Conservation (phyloP, 1,139 yeast species). For the Geotrichum klebahnii region DNA sequence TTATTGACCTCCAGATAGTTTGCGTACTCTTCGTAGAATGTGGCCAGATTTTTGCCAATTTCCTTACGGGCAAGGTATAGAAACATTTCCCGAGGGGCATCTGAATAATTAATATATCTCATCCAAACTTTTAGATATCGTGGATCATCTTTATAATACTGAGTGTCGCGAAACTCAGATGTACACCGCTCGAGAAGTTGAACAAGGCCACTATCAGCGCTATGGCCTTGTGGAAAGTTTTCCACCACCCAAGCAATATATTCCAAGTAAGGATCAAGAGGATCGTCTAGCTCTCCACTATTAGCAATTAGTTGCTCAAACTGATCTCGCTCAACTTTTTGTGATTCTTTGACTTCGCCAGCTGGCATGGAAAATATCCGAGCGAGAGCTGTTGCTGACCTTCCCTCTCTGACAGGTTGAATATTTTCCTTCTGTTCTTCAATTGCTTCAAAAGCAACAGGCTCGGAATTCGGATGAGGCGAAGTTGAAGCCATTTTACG, state of each 20-base stretch:
- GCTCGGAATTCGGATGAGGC: constrained; percentile 7
- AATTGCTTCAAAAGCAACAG: constrained; percentile 49
- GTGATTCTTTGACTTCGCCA: constrained; percentile 28
- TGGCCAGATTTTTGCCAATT: constrained; percentile 64
- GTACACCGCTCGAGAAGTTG: constrained; percentile 69
- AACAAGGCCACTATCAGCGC: constrained; percentile 63
- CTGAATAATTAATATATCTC: constrained; percentile 63
- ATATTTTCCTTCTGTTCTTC: constrained; percentile 81
- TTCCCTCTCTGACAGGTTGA: constrained; percentile 62
- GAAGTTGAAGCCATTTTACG: background rate
- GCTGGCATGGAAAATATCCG: constrained; percentile 42
- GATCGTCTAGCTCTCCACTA: constrained; percentile 70
- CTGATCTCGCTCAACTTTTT: constrained; percentile 28
- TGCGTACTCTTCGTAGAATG: constrained; percentile 81
- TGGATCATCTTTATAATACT: constrained; percentile 73
- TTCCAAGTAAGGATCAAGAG: constrained; percentile 65
- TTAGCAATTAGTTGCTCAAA: constrained; percentile 46
- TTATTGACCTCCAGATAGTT: constrained; percentile 54
- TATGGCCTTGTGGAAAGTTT: constrained; percentile 64
- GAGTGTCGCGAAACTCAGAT: constrained; percentile 58
- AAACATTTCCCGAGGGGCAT: constrained; percentile 68
- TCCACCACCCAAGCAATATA: constrained; percentile 70
- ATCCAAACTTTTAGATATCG: constrained; percentile 80
- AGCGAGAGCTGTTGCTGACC: constrained; percentile 60
- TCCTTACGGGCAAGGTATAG: constrained; percentile 67